These are phyloP conservation scores for Yamadazyma dushanensis DNA, from an alignment of 1,139 yeast species.

Conservation along the genomic window DNA sequence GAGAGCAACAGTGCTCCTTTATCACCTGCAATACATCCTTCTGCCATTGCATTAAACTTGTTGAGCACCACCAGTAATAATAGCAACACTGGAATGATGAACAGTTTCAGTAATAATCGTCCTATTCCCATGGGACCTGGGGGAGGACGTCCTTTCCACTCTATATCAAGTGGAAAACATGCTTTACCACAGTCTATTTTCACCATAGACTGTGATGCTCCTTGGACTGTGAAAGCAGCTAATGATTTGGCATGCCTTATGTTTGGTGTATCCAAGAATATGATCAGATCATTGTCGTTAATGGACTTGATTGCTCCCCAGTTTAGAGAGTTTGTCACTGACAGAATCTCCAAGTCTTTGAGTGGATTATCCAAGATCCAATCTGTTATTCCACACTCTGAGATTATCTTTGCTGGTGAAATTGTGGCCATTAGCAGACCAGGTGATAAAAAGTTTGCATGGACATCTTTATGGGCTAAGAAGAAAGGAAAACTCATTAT, in stretches of 20 bases:
- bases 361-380: conserved; percentile 11
- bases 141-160: conserved; percentile 52
- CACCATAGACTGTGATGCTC: conserved; percentile 72
- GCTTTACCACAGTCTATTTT: conserved; percentile 79
- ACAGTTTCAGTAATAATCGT: conserved; percentile 1
- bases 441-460: conserved; percentile 53
- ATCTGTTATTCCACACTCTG: conserved; percentile 14
- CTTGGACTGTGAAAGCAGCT: conserved; percentile 81
- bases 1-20: conserved; percentile 17
- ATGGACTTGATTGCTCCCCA: conserved; percentile 79
- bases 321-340: conserved; percentile 64
- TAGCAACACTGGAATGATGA: background rate
- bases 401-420: conserved; percentile 52
- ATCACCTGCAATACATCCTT: conserved; percentile 21
- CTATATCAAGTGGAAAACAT: conserved; percentile 63
- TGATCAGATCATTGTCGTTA: conserved; percentile 62
- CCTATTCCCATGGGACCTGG: conserved; percentile 2
- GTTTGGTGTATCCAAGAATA: conserved; percentile 75
- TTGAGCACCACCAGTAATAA: conserved; percentile 14
- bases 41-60: conserved; percentile 31
- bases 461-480: conserved; percentile 91
- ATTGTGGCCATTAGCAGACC: conserved; percentile 56
- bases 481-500: conserved; percentile 67
- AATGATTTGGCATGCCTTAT: conserved; percentile 87
- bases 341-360: conserved; percentile 40